Percentiles rank a stretch among this genome's conserved stretches.
phyloP scores from a whole-genome alignment of 1,284 basidiomycete species.

The Cystobasidium sp. region DNA sequence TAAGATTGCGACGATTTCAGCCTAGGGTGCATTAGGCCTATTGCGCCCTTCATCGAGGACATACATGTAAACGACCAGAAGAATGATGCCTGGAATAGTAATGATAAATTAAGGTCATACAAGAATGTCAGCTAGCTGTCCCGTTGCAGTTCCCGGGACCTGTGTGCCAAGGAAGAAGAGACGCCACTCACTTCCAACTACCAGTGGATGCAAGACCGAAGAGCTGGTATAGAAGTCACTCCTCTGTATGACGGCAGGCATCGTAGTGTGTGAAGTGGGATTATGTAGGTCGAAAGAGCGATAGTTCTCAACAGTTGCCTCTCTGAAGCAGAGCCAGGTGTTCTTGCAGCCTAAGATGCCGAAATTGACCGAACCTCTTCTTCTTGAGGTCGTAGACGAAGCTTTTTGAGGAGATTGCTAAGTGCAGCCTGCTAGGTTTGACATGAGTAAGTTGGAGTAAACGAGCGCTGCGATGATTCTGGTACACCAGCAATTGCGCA shows the following conservation, averaged over 20 bases:
- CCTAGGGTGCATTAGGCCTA: not conserved
- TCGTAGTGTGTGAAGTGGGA: not conserved
- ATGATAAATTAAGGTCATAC: not conserved
- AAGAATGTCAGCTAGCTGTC: not conserved
- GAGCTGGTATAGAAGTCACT: slow-evolving; percentile 28
- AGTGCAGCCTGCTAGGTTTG: too few species aligned
- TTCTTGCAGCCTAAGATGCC: too few species aligned
- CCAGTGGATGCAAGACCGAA: slow-evolving; percentile 36
- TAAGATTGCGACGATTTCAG: not conserved
- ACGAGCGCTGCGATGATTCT: too few species aligned
- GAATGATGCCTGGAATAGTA: slow-evolving; percentile 23
- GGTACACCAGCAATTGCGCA: too few species aligned
- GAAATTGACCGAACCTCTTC: too few species aligned
- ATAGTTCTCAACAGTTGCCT: too few species aligned
- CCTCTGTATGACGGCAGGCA: slow-evolving; percentile 34
- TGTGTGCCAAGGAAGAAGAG: too few species aligned
- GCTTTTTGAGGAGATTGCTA: too few species aligned
- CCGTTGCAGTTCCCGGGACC: not conserved
- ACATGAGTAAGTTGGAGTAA: too few species aligned
- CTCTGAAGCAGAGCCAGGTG: too few species aligned
- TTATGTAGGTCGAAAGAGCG: too few species aligned
- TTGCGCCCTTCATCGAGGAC: not conserved
- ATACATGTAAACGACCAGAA: slow-evolving; percentile 42
- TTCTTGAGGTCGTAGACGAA: too few species aligned
- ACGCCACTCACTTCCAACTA: slow-evolving; percentile 31